These are phyloP conservation scores for Penicillium polonicum DNA, from an alignment of 2,329 filamentous ascomycete genomes.

Conservation along the genomic window DNA sequence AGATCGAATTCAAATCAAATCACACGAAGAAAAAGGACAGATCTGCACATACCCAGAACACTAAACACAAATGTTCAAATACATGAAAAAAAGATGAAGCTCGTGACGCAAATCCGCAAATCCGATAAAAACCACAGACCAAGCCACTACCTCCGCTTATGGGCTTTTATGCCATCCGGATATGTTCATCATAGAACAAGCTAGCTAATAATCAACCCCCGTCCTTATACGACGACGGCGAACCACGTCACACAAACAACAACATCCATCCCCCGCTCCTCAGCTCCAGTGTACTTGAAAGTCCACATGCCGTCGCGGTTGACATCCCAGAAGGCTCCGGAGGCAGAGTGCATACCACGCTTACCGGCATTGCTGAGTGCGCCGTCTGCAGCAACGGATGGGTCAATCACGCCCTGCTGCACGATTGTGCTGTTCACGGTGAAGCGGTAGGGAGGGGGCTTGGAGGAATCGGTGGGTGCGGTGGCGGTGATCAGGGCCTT, in stretches of 20 bases:
- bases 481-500: constrained; percentile 45
- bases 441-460: constrained; percentile 75
- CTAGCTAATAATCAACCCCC: neutral
- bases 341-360: constrained; percentile 63
- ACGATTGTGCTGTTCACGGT: constrained; percentile 98
- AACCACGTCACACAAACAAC: constrained; percentile 53
- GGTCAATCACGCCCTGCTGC: constrained; percentile 68
- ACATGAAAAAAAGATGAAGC: neutral
- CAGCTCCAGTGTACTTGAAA: constrained; percentile 50
- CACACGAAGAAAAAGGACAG: constrained; percentile 2
- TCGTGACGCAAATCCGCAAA: too few relatives aligned
- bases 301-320: constrained; percentile 56
- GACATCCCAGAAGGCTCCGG: constrained; percentile 52
- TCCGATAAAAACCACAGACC: neutral
- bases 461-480: constrained; percentile 34
- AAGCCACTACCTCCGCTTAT: neutral
- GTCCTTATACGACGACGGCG: constrained; percentile 29
- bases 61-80: constrained; percentile 3
- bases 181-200: neutral
- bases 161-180: neutral
- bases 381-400: constrained; percentile 55
- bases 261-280: constrained; percentile 49
- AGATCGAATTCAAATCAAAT: neutral
- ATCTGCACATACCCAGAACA: neutral
- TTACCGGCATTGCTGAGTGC: constrained; percentile 68